phyloP scores from a whole-genome alignment of 331 rosid species.

The Acacia concinna region DNA sequence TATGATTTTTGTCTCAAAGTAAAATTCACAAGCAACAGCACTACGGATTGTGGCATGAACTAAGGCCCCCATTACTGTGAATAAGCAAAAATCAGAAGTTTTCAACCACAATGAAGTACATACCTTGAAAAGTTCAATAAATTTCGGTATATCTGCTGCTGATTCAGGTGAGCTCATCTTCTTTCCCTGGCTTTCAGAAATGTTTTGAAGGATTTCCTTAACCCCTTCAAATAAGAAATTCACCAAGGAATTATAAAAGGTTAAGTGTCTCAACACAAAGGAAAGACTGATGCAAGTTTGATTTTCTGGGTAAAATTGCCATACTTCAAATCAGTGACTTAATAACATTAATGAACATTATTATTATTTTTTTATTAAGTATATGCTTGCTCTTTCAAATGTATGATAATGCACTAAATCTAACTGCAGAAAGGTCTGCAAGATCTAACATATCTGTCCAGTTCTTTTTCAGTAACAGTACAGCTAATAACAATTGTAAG shows the following conservation, averaged over 20 bases:
- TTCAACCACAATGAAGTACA: slow-evolving; percentile 36
- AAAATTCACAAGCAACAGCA: slow-evolving; percentile 24
- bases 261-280: slow-evolving; percentile 15
- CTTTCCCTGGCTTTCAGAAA: slow-evolving; percentile 92
- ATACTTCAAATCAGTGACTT: slow-evolving; percentile 7
- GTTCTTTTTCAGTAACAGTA: background rate
- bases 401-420: background rate
- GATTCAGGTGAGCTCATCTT: slow-evolving; percentile 80
- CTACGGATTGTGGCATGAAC: background rate
- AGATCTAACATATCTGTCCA: slow-evolving; percentile 8
- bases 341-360: slow-evolving; percentile 9
- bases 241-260: slow-evolving; percentile 19
- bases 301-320: slow-evolving; percentile 15
- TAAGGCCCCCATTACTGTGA: background rate
- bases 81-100: slow-evolving; percentile 17
- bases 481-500: slow-evolving; percentile 16
- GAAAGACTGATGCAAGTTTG: slow-evolving; percentile 20
- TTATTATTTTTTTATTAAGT: slow-evolving; percentile 1
- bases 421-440: background rate
- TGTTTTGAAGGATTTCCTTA: slow-evolving; percentile 77
- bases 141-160: slow-evolving; percentile 71
- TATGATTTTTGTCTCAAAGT: slow-evolving; percentile 1
- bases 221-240: slow-evolving; percentile 59
- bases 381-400: slow-evolving; percentile 6
- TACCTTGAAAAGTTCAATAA: slow-evolving; percentile 77